phyloP scores from a whole-genome alignment of 768 basidiomycete species.

The Lactifluus volemus region DNA sequence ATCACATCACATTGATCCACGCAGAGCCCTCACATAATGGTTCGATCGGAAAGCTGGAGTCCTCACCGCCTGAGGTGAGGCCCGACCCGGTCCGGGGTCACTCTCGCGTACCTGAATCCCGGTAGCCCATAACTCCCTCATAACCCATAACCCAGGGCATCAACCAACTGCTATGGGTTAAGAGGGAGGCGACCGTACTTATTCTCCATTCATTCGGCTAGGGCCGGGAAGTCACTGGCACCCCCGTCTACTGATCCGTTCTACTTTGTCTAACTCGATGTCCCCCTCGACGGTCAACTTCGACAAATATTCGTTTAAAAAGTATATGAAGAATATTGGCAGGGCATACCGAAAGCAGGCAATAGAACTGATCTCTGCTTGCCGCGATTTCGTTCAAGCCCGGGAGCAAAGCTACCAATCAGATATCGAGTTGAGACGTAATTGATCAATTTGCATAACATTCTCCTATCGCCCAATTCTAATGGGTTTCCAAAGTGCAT shows the following conservation, averaged over 20 bases:
- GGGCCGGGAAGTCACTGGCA: neutral
- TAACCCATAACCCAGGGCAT: too few species aligned
- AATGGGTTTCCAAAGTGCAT: neutral
- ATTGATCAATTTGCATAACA: neutral
- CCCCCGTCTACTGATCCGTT: neutral
- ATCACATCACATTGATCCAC: too few species aligned
- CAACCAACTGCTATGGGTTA: too few species aligned
- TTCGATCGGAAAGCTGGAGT: too few species aligned
- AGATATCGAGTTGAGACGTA: neutral
- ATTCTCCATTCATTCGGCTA: neutral
- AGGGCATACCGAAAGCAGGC: too few species aligned
- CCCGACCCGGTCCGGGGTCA: too few species aligned
- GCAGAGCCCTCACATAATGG: too few species aligned
- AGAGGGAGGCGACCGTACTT: neutral
- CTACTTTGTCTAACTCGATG: neutral
- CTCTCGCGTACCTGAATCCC: too few species aligned
- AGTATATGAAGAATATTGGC: neutral
- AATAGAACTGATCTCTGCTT: neutral
- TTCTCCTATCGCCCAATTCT: neutral
- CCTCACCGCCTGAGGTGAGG: too few species aligned
- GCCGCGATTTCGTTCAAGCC: neutral
- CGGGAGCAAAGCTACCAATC: neutral
- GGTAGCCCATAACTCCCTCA: too few species aligned
- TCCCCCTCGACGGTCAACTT: neutral
- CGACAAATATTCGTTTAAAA: neutral